These are phyloP conservation scores for Pyrenophora teres DNA, from an alignment of 2,329 filamentous ascomycete genomes.

Conservation along the genomic window DNA sequence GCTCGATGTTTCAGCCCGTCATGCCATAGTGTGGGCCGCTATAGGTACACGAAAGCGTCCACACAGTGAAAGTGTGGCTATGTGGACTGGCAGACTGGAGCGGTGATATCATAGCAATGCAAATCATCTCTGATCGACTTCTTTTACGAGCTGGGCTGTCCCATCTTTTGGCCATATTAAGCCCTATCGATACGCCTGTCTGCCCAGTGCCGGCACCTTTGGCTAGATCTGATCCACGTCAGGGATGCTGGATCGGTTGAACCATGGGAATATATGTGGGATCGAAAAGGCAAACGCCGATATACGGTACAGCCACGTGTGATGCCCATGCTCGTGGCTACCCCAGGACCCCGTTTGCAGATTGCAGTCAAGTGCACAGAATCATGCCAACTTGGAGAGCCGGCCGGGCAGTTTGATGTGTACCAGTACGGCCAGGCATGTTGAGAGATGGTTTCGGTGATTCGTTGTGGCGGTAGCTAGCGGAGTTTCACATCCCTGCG, in stretches of 20 bases:
- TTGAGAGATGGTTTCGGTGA: slow-evolving; percentile 17
- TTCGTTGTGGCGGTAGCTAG: slow-evolving; percentile 25
- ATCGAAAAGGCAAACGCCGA: background rate
- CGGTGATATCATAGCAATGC: background rate
- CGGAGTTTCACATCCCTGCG: slow-evolving; percentile 23
- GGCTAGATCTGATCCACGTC: slow-evolving; percentile 34
- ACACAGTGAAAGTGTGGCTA: background rate
- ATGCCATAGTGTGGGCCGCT: slow-evolving; percentile 2
- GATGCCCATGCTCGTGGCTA: too few relatives aligned
- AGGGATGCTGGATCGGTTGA: slow-evolving; percentile 12
- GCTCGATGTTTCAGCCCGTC: background rate
- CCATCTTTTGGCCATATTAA: background rate
- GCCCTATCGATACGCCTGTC: slow-evolving; percentile 23
- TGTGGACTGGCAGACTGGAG: background rate
- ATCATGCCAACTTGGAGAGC: slow-evolving; percentile 6
- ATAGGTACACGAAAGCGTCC: background rate
- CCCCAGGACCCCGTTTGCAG: too few relatives aligned
- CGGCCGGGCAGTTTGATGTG: slow-evolving; percentile 9
- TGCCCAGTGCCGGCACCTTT: background rate
- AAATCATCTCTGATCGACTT: background rate
- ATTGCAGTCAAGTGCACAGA: background rate
- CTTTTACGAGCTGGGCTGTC: background rate
- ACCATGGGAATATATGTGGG: slow-evolving; percentile 1
- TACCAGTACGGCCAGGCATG: background rate
- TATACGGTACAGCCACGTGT: too few relatives aligned